Base-by-base conservation (phyloP, 805 yeast species). In the Sporopachydermia quercuum region DNA sequence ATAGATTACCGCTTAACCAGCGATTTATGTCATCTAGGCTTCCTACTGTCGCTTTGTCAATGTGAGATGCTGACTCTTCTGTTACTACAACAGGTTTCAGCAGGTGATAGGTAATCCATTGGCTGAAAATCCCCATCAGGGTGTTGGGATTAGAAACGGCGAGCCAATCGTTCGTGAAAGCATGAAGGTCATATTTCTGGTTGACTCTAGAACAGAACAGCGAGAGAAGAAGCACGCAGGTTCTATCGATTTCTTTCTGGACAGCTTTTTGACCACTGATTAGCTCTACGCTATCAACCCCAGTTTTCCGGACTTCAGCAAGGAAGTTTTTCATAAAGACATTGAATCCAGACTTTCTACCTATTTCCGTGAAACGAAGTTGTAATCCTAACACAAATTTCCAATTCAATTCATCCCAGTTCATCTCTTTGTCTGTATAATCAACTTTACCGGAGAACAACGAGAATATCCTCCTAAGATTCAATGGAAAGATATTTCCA, bases 1-100 rank as follows among this genome's bases (percentile, higher is more conserved):
- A 23, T n/a, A 23, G n/a, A 23, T 63, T 5, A 50, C 36, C 16
- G 51, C 30, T 23, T 15, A 8, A 53, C 45, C n/a, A 58, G 8
- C 30, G 8, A 8, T n/a, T n/a, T 8, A 23, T n/a, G 30, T 8
- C 30, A 23, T 23, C 30, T 8, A 23, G n/a, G n/a, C 13, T n/a
- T 8, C 13, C 30, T 23, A n/a, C 30, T n/a, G 30, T n/a, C n/a
- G 30, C 30, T 23, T n/a, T n/a, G 30, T 23, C 30, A 8, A 23
- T n/a, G n/a, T n/a, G n/a, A n/a, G n/a, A n/a, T 23, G 30, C 30
- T 8, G 30, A 23, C 13, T 23, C 30, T 23, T 23, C 30, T n/a
- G n/a, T n/a, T n/a, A n/a, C n/a, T n/a, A 23, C 13, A 8, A n/a
- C 30, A n/a, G 30, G 13, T n/a, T n/a, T 8, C n/a, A 23, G 13